Evolutionary conservation across 345 rosid genomes (phyloP), one percentile per base, ranked within the genome.

Genomic region (Syzygium aqueum): DNA sequence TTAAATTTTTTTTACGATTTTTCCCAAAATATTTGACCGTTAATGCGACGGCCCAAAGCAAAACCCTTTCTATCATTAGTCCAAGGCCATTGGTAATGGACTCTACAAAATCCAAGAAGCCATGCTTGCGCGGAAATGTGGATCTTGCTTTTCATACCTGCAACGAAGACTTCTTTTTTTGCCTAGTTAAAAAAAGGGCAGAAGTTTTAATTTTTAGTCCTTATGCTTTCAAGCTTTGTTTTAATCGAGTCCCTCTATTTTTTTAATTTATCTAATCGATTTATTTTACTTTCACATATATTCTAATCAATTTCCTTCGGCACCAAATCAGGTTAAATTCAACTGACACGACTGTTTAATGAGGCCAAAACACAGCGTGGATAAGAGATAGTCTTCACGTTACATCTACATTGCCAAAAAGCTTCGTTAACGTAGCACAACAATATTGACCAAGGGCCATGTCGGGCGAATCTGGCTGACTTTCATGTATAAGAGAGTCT

Each of bases 321-420:
- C 13, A 19, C 7, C 49, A 33, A 33, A 33, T 21, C 23, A 0
- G 25, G 19, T 2, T n/a, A 56, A 23, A 23, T 56, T 56, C 12
- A 9, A 3, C 12, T 10, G 5, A 56, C 23, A 3, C 10, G 25
- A 67, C 7, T 1, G 7, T n/a, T 61, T 4, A 33, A n/a, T 0
- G 33, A 61, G 28, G 12, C 17, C 17, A n/a, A 61, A n/a, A 2
- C n/a, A n/a, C 6, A 2, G 19, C 13, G 4, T 3, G 5, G 0
- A 6, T n/a, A 5, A 30, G 67, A 61, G 12, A 12, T 61, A n/a
- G n/a, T n/a, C n/a, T n/a, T n/a, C n/a, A n/a, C n/a, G 16, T 6
- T 3, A 59, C 8, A 2, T 27, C 16, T 59, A 27, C 16, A 11
- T 27, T 3, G 6, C 16, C 67, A n/a, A n/a, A 59, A 27, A 61